Base-by-base conservation (phyloP, 2,329 filamentous ascomycete genomes). In the Tolypocladium cylindrosporum region DNA sequence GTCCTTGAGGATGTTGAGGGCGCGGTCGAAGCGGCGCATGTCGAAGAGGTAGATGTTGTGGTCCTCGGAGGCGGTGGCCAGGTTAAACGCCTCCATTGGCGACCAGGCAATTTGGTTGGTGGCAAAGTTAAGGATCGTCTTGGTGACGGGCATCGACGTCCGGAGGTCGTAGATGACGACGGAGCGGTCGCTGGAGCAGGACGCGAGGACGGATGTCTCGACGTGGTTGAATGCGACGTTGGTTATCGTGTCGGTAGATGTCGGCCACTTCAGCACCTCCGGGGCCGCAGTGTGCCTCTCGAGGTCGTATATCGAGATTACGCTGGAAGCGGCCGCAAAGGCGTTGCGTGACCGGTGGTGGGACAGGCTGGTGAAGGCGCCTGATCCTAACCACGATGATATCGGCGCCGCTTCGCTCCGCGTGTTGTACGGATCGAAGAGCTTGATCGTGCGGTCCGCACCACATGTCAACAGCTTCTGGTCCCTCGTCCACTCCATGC, bases 21-120 rank as follows among this genome's bases (percentile, higher is more conserved):
- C 90, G 61, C 91, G 86, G 64, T 90, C 86, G 71, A 96, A 88
- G 69, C 91, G 93, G 65, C 94, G 84, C 84, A 95, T 95, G 72
- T 99, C 94, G 68, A 99, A 99, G 60, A 97, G 82, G 62, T 78
- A 78, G 63, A 89, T 82, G 72, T 96, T 95, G 76, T 97, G 93
- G 68, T 97, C 94, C 77, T 99, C 94, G 65, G 89, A 95, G 14
- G 90, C 94, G 37, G 92, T 86, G 19, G 91, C 93, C 68, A 97
- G 87, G 75, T 97, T 96, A 79, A 96, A 96, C 9, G 91, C 89
- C 72, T 96, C 92, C 87, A 97, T 94, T 0, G 94, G 94, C 65
- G 97, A 97, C 91, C 93, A 99, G 50, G 88, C 82, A 56, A 97
- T 81, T 54, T 86, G 83, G 75, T 96, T 97, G 59, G 85, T 88